Conservation (phyloP, 495 filamentous ascomycete genomes). For the Penicillium bialowiezense region DNA sequence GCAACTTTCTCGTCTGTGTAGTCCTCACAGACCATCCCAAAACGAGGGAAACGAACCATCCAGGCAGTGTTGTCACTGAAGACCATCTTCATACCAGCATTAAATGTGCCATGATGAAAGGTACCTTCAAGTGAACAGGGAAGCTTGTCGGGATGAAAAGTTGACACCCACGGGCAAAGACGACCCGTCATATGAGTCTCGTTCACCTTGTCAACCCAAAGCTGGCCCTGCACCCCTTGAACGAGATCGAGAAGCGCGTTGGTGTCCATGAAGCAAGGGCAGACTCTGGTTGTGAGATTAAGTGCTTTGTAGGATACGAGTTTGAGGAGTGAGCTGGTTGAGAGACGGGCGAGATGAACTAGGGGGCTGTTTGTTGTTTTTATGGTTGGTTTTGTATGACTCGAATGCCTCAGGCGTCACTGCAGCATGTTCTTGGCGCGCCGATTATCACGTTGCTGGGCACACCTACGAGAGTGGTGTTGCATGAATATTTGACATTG, state of each 20-base stretch:
- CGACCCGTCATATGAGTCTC: constrained; percentile 24
- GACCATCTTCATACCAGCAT: neutral
- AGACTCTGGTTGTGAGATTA: too few relatives aligned
- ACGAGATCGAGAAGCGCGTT: constrained; percentile 24
- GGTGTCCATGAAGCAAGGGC: constrained; percentile 30
- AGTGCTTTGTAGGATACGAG: too few relatives aligned
- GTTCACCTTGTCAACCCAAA: constrained; percentile 38
- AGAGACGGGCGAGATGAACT: too few relatives aligned
- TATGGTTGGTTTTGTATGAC: too few relatives aligned
- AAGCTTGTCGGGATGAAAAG: constrained; percentile 33
- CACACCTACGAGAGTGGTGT: too few relatives aligned
- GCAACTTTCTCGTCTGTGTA: constrained; percentile 36
- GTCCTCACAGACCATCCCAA: neutral
- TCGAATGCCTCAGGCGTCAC: too few relatives aligned
- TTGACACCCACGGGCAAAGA: constrained; percentile 37
- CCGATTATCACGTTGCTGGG: too few relatives aligned
- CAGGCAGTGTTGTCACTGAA: neutral
- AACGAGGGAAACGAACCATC: neutral
- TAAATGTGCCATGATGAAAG: constrained; percentile 28
- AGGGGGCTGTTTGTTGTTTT: too few relatives aligned
- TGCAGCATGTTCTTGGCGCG: too few relatives aligned
- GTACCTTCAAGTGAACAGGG: constrained; percentile 29
- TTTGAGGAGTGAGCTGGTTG: too few relatives aligned
- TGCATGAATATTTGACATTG: too few relatives aligned
- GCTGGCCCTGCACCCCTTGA: constrained; percentile 19